Evolutionary conservation across 2,329 filamentous ascomycete genomes (phyloP), one percentile per base, ranked within the genome.

Genomic region (Aschersonia sp.): DNA sequence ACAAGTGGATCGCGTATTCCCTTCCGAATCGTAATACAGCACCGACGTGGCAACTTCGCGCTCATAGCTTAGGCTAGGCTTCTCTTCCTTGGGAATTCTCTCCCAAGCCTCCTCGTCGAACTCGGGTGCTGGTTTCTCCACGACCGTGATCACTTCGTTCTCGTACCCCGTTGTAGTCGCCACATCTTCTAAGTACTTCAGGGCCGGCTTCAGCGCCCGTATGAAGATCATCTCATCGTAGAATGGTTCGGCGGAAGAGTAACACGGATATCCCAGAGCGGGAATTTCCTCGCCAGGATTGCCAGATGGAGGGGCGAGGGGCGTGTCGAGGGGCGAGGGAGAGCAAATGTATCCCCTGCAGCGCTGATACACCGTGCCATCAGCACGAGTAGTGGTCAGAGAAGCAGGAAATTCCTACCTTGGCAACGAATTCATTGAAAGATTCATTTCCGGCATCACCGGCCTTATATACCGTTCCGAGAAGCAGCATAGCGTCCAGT

Each of bases 201-300:
- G 61, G 30, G 85, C 73, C 2, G 67, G 61, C 9, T 59, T 55
- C 52, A 77, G 73, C 0, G 75, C 73, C 9, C 59, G 61, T 9
- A 82, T 67, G 47, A 89, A 71, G 51, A 86, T 73, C 40, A 70
- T 68, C 60, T 94, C 85, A 5, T 66, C 66, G 56, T 78, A 70
- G 35, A 70, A 58, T 1, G 64, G 55, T 51, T 84, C 78, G 3
- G 82, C 82, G 2, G 81, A 75, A n/a, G 82, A 82, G 62, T 83
- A 84, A 51, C 80, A 74, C 4, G 84, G 83, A 53, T 78, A 84
- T 4, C 83, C 82, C 43, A 75, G 67, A 9, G 61, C 54, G 0
- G 68, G 67, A 57, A 71, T 66, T 40, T 58, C 54, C 3, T 65
- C 63, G 10, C 60, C 54, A 0, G 63, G 58, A 54, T 75, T 77